A percentile compares a stretch with the other conserved stretches of the same genome.
These are phyloP conservation scores for Cryphonectria nitschkei DNA, from an alignment of 2,329 filamentous ascomycete species.

Conservation along the genomic window DNA sequence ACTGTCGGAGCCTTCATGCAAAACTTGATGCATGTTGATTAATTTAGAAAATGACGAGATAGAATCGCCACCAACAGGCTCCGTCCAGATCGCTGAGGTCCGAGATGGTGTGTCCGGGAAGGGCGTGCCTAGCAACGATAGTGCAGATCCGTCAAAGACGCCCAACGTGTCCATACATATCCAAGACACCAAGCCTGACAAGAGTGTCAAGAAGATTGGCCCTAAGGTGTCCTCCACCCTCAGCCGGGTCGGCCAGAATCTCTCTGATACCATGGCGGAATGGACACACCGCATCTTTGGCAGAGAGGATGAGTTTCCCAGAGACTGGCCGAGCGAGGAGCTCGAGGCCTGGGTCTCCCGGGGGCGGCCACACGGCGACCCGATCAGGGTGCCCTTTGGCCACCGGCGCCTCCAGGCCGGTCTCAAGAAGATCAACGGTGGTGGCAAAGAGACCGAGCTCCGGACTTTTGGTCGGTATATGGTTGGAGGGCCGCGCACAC, in stretches of 20 bases:
- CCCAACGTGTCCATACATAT: background rate
- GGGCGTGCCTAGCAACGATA: background rate
- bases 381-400: slow-evolving; percentile 20
- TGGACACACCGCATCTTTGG: slow-evolving; percentile 21
- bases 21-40: too few species aligned
- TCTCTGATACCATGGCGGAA: slow-evolving; percentile 11
- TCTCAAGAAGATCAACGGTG: slow-evolving; percentile 7
- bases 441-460: background rate
- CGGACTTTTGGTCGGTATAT: slow-evolving; percentile 18
- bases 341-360: slow-evolving; percentile 22
- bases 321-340: slow-evolving; percentile 23
- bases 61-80: background rate
- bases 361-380: background rate
- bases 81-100: background rate
- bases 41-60: background rate
- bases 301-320: slow-evolving; percentile 16
- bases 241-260: background rate
- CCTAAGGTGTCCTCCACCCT: background rate
- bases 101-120: background rate
- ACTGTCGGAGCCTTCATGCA: background rate
- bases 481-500: background rate
- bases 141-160: background rate
- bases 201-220: background rate
- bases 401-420: slow-evolving; percentile 23
- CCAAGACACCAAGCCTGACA: background rate